Percentiles rank a stretch among this genome's conserved stretches.
These are phyloP conservation scores for Xerocomellus intermedius DNA, from an alignment of 768 basidiomycete species.

Conservation along the genomic window DNA sequence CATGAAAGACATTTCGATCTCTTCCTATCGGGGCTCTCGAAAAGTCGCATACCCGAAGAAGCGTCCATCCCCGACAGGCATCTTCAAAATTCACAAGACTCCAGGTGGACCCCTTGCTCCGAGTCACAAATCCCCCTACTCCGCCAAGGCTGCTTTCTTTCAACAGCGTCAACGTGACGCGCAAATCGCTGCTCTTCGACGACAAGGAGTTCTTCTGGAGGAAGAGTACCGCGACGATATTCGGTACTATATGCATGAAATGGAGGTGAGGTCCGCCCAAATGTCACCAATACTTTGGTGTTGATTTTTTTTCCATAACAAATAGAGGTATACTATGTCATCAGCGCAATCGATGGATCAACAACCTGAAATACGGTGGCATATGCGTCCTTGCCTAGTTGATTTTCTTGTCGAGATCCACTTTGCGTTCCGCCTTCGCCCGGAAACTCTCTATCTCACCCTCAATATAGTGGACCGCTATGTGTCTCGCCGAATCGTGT, in stretches of 20 bases:
- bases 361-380: slow-evolving; percentile 98
- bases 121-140: slow-evolving; percentile 62
- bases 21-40: slow-evolving; percentile 60
- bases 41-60: slow-evolving; percentile 78
- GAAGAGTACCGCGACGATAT: slow-evolving; percentile 97
- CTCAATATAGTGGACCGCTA: slow-evolving; percentile 99
- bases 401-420: slow-evolving; percentile 99
- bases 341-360: slow-evolving; percentile 97
- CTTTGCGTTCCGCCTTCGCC: slow-evolving; percentile 94
- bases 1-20: slow-evolving; percentile 76
- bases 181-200: slow-evolving; percentile 65
- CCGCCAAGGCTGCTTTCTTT: slow-evolving; percentile 55
- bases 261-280: slow-evolving; percentile 76
- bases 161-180: slow-evolving; percentile 69
- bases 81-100: slow-evolving; percentile 65
- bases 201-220: slow-evolving; percentile 79
- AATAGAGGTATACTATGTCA: slow-evolving; percentile 79
- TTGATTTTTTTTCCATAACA: slow-evolving; percentile 6
- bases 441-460: slow-evolving; percentile 97
- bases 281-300: not conserved
- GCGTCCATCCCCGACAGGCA: slow-evolving; percentile 78
- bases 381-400: slow-evolving; percentile 98
- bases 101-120: slow-evolving; percentile 46
- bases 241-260: slow-evolving; percentile 90
- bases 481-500: slow-evolving; percentile 96